Percentiles rank a stretch among this genome's conserved stretches.
These are phyloP conservation scores for Rhynchosporium agropyri DNA, from an alignment of 2,329 filamentous ascomycete species.

Conservation along the genomic window DNA sequence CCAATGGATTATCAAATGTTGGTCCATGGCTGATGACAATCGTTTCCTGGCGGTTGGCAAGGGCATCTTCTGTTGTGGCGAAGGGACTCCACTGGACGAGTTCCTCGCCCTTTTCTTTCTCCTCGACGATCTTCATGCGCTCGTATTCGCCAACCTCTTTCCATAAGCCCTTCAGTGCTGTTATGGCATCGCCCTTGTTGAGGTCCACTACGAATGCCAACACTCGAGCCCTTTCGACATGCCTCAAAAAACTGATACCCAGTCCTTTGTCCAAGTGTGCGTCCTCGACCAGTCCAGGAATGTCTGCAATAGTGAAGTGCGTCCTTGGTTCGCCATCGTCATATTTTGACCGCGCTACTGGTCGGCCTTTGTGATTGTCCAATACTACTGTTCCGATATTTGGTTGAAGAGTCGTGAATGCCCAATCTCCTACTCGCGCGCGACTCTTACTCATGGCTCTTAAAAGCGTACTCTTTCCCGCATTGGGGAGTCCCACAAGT, in stretches of 20 bases:
- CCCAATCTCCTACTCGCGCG: conserved; percentile 90
- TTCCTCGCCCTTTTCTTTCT: conserved; percentile 67
- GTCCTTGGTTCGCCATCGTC: conserved; percentile 62
- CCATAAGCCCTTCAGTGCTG: conserved; percentile 82
- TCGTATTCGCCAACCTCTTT: conserved; percentile 87
- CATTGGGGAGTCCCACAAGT: conserved; percentile 91
- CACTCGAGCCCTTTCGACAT: conserved; percentile 91
- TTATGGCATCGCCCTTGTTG: conserved; percentile 74
- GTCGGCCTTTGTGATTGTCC: conserved; percentile 81
- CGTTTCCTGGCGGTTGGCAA: conserved; percentile 38
- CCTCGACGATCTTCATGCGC: conserved; percentile 66
- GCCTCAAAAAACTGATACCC: conserved; percentile 87
- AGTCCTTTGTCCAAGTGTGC: conserved; percentile 91
- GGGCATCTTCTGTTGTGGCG: conserved; percentile 47
- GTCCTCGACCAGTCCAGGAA: conserved; percentile 89
- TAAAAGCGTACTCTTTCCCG: conserved; percentile 91
- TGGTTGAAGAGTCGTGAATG: conserved; percentile 92
- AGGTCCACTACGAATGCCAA: conserved; percentile 94
- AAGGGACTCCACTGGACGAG: conserved; percentile 60
- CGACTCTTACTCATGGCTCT: conserved; percentile 86
- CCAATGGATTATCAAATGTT: conserved; percentile 35
- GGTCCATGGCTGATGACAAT: conserved; percentile 36
- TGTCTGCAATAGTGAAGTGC: conserved; percentile 91
- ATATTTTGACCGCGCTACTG: conserved; percentile 49
- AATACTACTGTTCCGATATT: conserved; percentile 96